Evolutionary conservation across 345 rosid genomes (phyloP).

Genomic region (Kernera saxatilis): DNA sequence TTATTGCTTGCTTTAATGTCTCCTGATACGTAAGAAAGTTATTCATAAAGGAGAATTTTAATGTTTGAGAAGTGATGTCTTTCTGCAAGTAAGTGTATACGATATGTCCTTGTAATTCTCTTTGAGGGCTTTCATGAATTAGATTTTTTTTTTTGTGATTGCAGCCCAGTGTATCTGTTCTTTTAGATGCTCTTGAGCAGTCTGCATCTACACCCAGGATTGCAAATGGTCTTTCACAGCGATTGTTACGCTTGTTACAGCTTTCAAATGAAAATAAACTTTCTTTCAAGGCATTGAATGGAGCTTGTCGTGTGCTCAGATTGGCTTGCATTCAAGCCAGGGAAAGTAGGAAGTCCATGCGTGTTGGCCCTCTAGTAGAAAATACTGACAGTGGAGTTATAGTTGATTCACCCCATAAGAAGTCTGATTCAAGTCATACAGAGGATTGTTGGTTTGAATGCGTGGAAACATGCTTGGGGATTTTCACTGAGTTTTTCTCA

Average conservation of each 20-base stretch:
- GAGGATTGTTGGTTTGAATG: constrained; percentile 52
- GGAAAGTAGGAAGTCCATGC: constrained; percentile 47
- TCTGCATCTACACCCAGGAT: constrained; percentile 64
- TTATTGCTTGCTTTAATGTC: background rate
- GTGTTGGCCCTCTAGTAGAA: constrained; percentile 25
- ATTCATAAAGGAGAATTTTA: background rate
- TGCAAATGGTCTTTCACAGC: constrained; percentile 58
- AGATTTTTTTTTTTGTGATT: constrained; percentile 10
- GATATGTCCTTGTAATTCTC: background rate
- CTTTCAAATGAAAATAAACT: constrained; percentile 60
- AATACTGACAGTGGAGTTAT: constrained; percentile 19
- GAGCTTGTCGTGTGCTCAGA: constrained; percentile 68
- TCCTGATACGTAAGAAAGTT: background rate
- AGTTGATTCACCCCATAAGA: constrained; percentile 29
- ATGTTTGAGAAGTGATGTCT: background rate
- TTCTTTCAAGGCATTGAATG: constrained; percentile 62
- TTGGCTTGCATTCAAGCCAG: constrained; percentile 69
- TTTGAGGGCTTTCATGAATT: background rate
- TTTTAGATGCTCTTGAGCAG: constrained; percentile 85
- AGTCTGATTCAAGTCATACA: constrained; percentile 32
- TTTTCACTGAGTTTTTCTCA: constrained; percentile 57
- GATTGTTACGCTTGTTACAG: constrained; percentile 60
- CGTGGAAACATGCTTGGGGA: constrained; percentile 51
- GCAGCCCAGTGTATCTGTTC: constrained; percentile 80
- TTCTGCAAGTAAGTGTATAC: background rate